phyloP scores from a whole-genome alignment of 306 rosid species.

The Senna siamea region DNA sequence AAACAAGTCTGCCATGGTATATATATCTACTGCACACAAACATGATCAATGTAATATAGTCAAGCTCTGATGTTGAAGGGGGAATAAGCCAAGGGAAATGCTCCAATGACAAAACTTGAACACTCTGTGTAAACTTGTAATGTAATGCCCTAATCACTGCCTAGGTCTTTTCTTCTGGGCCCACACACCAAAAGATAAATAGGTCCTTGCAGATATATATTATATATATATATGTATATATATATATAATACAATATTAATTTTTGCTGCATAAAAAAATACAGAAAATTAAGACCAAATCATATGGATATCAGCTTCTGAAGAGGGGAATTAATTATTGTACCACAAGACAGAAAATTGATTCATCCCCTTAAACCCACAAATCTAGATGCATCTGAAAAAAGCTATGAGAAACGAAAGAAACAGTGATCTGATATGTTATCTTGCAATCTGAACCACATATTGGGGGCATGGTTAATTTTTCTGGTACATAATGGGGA shows the following conservation, averaged over 20 bases:
- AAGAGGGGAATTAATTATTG: conserved; percentile 13
- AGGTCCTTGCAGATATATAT: neutral
- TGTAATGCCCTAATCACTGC: conserved; percentile 40
- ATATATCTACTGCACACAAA: conserved; percentile 18
- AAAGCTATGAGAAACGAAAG: neutral
- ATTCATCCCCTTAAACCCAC: conserved; percentile 40
- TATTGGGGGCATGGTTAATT: too few species aligned
- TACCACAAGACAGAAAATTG: conserved; percentile 26
- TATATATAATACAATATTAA: too few species aligned
- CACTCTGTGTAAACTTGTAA: neutral
- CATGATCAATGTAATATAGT: conserved; percentile 34
- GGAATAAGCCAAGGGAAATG: conserved; percentile 37
- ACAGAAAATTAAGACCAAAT: neutral
- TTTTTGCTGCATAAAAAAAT: too few species aligned
- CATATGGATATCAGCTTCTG: neutral
- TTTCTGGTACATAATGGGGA: conserved; percentile 24
- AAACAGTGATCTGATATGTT: conserved; percentile 4
- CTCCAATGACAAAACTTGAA: conserved; percentile 39
- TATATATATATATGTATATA: conserved; percentile 18
- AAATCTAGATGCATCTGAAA: conserved; percentile 27
- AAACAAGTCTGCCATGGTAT: conserved; percentile 42
- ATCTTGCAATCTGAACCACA: conserved; percentile 46
- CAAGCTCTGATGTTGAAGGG: conserved; percentile 23
- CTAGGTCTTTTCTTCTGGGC: conserved; percentile 39
- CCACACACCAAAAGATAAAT: conserved; percentile 33